Evolutionary conservation across 306 rosid species (phyloP), one percentile per base, ranked within the genome.

Genomic region (Echinosophora koreensis): DNA sequence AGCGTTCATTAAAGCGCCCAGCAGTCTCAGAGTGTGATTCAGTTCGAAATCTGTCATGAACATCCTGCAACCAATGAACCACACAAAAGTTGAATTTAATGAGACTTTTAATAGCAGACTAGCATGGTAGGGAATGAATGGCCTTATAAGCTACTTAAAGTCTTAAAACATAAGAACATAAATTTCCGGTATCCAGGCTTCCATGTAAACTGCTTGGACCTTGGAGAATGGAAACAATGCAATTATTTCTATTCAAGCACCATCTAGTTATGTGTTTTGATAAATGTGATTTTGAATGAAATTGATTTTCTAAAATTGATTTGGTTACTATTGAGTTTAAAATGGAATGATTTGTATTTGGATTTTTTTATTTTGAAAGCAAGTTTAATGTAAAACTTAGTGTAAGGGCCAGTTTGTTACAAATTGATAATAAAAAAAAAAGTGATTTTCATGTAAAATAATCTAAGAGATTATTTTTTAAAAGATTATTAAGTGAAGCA

Each of bases 1-100:
- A 95, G 51, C 99, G 97, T 69, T 95, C 99, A 82, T 95, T 95
- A 78, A 95, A 95, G 30, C 99, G 96, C 49, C 91, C 91, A 76
- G 91, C 17, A 66, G 97, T 87, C 81, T 89, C 90, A 34, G 88
- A 73, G 81, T 95, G 99, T 30, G 99, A 92, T 80, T 95, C 99
- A 30, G 99, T 95, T 83, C 97, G 90, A 85, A 88, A 95, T 71
- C 99, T 88, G 30, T 89, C 94, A 27, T 95, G 99, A 51, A 92
- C 96, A 84, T 95, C 99, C 99, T 95, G 91, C 82, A 82, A 84
- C 76, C 28, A 44, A 30, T 64, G 69, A 62, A 56, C 55, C 49
- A 42, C 51, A 34, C 15, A 62, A 55, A 69, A 82, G 30, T 57
- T 82, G 59, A 71, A 64, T 51, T 6, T 69, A 77, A 41, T 50